phyloP scores from a whole-genome alignment of 768 basidiomycete genomes.

The Dioszegia aurantiaca region DNA sequence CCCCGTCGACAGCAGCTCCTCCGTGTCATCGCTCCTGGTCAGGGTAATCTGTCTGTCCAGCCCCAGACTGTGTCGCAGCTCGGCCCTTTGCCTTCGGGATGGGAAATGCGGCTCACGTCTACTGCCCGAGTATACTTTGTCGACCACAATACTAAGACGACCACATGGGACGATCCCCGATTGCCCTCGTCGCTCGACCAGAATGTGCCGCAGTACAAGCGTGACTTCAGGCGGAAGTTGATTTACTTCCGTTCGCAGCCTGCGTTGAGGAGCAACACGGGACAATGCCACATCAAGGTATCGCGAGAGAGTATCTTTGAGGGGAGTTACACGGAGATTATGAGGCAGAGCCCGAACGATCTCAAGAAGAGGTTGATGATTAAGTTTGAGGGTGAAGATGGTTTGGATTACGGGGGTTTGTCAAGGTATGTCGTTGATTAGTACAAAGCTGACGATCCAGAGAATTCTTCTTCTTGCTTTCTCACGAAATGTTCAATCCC shows the following conservation, averaged over 20 bases:
- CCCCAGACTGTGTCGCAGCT: conserved; percentile 95
- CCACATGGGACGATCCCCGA: conserved; percentile 99
- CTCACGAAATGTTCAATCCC: conserved; percentile 99
- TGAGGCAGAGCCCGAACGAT: conserved; percentile 94
- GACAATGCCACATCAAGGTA: conserved; percentile 98
- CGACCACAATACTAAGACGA: conserved; percentile 99
- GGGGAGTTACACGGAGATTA: conserved; percentile 98
- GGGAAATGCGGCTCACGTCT: conserved; percentile 99
- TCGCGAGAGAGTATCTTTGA: conserved; percentile 98
- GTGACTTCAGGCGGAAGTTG: conserved; percentile 97
- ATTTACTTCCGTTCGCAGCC: conserved; percentile 99
- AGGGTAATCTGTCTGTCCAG: conserved; percentile 73
- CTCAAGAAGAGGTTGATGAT: conserved; percentile 99
- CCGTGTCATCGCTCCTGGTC: conserved; percentile 93
- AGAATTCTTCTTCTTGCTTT: conserved; percentile 99
- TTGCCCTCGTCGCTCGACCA: conserved; percentile 90
- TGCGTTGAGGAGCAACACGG: conserved; percentile 94
- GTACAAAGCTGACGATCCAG: too few relatives aligned
- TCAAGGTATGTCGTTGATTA: conserved; percentile 66
- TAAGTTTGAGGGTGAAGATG: conserved; percentile 99
- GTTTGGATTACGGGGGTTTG: conserved; percentile 95
- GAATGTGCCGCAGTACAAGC: conserved; percentile 99
- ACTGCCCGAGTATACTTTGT: conserved; percentile 99
- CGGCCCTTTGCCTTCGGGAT: conserved; percentile 92
- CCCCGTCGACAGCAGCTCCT: conserved; percentile 94